Conservation (phyloP, 495 filamentous ascomycete genomes). For the Glutinoglossum americanum region DNA sequence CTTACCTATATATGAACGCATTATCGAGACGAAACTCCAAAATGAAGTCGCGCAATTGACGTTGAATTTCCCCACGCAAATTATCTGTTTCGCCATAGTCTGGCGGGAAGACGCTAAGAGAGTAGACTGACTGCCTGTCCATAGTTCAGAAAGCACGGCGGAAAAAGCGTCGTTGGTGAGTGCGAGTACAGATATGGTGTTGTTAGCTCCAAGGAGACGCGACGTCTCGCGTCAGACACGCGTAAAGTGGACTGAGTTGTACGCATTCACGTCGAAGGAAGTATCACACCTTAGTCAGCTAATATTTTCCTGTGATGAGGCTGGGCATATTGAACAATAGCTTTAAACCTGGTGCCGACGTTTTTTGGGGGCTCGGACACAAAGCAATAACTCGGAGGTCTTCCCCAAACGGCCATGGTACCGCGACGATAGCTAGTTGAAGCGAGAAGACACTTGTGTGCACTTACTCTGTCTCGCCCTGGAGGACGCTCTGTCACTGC, state of each 20-base stretch:
- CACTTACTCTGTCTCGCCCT: background rate
- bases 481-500: background rate
- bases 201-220: background rate
- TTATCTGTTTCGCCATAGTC: constrained; percentile 40
- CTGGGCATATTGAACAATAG: background rate
- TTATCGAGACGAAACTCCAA: constrained; percentile 91
- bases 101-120: constrained; percentile 56
- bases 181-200: background rate
- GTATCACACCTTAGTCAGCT: background rate
- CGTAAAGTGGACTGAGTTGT: constrained; percentile 6
- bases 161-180: background rate
- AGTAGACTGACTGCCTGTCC: constrained; percentile 75
- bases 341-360: background rate
- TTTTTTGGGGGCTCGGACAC: background rate
- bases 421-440: background rate
- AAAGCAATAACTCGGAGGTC: background rate
- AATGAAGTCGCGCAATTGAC: constrained; percentile 51
- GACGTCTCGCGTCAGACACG: constrained; percentile 1
- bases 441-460: background rate
- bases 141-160: constrained; percentile 21
- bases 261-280: background rate
- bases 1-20: constrained; percentile 80
- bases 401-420: background rate
- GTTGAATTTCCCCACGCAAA: constrained; percentile 31
- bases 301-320: background rate